Evolutionary conservation across 805 yeast species (phyloP).

Genomic region (Barnettozyma californica): DNA sequence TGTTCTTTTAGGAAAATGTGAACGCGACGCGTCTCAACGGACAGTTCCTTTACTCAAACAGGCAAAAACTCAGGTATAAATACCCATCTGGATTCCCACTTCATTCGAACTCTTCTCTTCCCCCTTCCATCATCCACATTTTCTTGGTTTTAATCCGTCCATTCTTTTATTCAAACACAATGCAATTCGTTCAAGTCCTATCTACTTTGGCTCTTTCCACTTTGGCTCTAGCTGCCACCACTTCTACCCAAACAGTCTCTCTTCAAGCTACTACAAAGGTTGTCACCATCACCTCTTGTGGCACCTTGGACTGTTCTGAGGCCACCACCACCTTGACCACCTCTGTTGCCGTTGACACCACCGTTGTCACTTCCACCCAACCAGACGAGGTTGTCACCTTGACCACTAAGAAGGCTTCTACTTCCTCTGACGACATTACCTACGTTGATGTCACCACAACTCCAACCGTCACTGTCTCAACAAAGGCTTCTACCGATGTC

Average conservation of each 20-base stretch:
- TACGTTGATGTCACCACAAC: slow-evolving; percentile 36
- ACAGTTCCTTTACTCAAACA: neutral
- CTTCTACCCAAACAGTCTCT: slow-evolving; percentile 16
- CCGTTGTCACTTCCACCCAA: slow-evolving; percentile 19
- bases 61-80: neutral
- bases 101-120: neutral
- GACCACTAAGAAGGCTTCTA: slow-evolving; percentile 21
- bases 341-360: slow-evolving; percentile 15
- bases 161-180: slow-evolving; percentile 18
- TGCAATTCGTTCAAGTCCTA: slow-evolving; percentile 22
- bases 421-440: slow-evolving; percentile 36
- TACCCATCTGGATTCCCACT: neutral
- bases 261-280: slow-evolving; percentile 16
- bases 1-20: neutral
- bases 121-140: neutral
- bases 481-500: slow-evolving; percentile 38
- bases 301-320: slow-evolving; percentile 14
- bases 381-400: slow-evolving; percentile 17
- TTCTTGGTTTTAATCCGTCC: slow-evolving; percentile 16
- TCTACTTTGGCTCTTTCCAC: slow-evolving; percentile 22
- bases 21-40: neutral
- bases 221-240: slow-evolving; percentile 20
- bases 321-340: slow-evolving; percentile 8
- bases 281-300: slow-evolving; percentile 27
- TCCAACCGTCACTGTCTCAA: slow-evolving; percentile 33